Percentiles rank a stretch among this genome's conserved stretches.
Evolutionary conservation across 2,329 filamentous ascomycete species (phyloP).

Genomic region (Xylaria hypoxylon): DNA sequence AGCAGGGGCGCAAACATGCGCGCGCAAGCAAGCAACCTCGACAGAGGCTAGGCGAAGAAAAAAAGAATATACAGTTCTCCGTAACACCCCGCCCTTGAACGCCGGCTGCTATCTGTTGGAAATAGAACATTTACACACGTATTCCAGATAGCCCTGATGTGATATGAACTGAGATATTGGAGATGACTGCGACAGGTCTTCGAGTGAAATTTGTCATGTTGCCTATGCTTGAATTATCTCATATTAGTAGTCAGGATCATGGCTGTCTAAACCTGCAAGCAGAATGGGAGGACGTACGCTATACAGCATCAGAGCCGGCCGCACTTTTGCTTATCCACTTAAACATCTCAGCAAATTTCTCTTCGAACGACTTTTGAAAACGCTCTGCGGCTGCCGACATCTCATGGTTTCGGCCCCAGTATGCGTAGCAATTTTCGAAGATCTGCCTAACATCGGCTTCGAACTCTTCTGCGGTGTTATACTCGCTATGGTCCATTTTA

Average conservation of each 20-base stretch:
- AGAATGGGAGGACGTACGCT: not conserved
- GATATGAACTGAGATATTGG: constrained; percentile 10
- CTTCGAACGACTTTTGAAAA: constrained; percentile 68
- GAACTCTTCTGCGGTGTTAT: constrained; percentile 65
- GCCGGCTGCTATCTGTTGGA: constrained; percentile 21
- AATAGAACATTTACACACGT: constrained; percentile 11
- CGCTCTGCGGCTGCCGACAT: constrained; percentile 68
- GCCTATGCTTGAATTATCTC: not conserved
- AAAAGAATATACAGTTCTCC: constrained; percentile 18
- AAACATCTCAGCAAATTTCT: constrained; percentile 69
- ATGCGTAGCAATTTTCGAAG: constrained; percentile 72
- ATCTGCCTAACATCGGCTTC: constrained; percentile 69
- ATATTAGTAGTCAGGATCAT: not conserved
- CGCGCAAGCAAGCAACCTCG: not conserved
- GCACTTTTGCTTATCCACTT: constrained; percentile 68
- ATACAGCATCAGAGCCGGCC: constrained; percentile 57
- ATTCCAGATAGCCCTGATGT: constrained; percentile 13
- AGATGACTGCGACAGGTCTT: not conserved
- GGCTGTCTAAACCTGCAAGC: not conserved
- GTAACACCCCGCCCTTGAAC: constrained; percentile 19
- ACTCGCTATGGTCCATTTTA: constrained; percentile 68
- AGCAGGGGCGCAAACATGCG: not conserved
- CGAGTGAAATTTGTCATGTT: not conserved
- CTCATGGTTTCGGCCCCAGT: constrained; percentile 57
- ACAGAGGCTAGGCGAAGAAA: not conserved